These are phyloP conservation scores for Beauveria australis DNA, from an alignment of 2,329 filamentous ascomycete genomes.

Conservation along the genomic window DNA sequence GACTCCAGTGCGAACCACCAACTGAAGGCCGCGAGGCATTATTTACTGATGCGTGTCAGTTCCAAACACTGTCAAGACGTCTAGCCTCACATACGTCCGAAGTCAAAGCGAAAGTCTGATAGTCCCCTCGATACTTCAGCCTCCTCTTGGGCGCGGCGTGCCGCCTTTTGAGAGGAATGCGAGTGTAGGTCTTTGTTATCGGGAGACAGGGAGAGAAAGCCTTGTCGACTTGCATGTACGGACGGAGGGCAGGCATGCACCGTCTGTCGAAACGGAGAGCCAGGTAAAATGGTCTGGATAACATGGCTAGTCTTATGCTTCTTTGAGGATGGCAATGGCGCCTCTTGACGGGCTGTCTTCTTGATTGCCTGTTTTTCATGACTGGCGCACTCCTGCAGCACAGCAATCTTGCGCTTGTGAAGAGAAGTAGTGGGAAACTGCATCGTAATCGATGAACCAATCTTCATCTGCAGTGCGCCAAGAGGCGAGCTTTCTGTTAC, in stretches of 20 bases:
- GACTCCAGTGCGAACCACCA: conserved; percentile 4
- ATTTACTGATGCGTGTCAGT: not conserved
- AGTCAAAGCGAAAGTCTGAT: not conserved
- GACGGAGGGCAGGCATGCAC: not conserved
- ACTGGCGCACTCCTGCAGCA: not conserved
- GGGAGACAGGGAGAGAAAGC: not conserved
- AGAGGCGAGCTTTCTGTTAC: not conserved
- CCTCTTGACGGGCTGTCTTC: not conserved
- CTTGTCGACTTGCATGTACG: not conserved
- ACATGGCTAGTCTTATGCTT: not conserved
- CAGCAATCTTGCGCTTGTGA: not conserved
- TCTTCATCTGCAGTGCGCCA: not conserved
- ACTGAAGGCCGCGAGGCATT: not conserved
- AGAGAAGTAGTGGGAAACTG: not conserved
- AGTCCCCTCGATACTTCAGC: not conserved
- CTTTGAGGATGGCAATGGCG: not conserved
- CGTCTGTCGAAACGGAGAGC: not conserved
- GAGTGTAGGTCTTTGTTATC: not conserved
- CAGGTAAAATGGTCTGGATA: not conserved
- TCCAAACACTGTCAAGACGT: not conserved
- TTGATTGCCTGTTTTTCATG: not conserved
- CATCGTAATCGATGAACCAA: not conserved
- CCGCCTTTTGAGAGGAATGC: not conserved
- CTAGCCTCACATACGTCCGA: not conserved
- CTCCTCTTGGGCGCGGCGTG: not conserved